Evolutionary conservation across 352 stramenopile species (phyloP), one percentile per base, ranked within the genome.

Genomic region (Ophiocytium majus): DNA sequence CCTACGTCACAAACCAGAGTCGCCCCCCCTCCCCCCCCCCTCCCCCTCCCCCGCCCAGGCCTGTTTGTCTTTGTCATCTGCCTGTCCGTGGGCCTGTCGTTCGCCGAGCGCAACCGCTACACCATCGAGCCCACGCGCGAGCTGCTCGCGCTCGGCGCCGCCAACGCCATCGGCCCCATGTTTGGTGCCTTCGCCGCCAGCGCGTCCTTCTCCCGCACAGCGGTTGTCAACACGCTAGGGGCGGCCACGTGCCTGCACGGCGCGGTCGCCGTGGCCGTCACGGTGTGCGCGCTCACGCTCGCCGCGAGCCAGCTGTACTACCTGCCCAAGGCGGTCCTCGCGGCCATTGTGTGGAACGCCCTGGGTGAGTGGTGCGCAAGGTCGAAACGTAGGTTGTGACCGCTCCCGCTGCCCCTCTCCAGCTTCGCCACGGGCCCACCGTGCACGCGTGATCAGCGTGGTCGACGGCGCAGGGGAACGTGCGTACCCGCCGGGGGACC

Each of bases 171-270:
- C 14, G 93, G 92, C 10, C 92, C 91, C 1, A 93, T 97, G 79
- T 97, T 96, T 89, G 90, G 94, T 84, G 89, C 90, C 17, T 98
- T 97, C 91, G 93, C 95, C 17, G 93, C 94, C 5, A 96, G 92
- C 0, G 95, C 92, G 0, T 94, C 92, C 74, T 95, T 98, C 78
- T 95, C 91, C 23, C 91, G 95, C 63, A 97, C 92, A 0, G 94
- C 94, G 0, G 95, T 98, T 34, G 96, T 97, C 86, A 93, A 96
- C 81, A 91, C 94, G 33, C 94, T 90, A 63, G 91, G 91, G 17
- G 94, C 94, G 0, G 91, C 93, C 82, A 97, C 93, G 43, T 31
- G 93, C 34, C 90, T 98, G 0, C 93, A 93, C 74, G 94, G 91
- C 43, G 94, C 98, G 74, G 91, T 98, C 78, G 95, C 94, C 0